These are phyloP conservation scores for Lophiotrema nucula DNA, from an alignment of 495 filamentous ascomycete genomes.

Conservation along the genomic window DNA sequence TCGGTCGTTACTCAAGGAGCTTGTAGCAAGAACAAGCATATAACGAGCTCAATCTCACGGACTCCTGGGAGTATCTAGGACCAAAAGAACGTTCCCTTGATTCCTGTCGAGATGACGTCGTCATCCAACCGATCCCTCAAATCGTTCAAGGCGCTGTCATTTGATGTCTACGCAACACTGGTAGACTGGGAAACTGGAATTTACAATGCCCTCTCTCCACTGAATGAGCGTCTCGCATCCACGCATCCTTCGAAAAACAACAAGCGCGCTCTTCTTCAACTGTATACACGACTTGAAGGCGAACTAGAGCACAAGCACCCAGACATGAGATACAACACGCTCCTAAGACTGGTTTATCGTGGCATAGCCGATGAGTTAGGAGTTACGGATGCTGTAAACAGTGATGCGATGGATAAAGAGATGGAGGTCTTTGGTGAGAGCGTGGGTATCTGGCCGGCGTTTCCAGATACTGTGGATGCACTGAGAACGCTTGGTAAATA, in stretches of 20 bases:
- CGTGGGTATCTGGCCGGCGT: conserved; percentile 28
- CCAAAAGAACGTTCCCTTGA: no score
- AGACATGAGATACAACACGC: conserved; percentile 8
- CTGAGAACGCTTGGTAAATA: conserved; percentile 20
- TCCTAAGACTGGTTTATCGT: conserved; percentile 11
- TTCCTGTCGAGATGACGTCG: no score
- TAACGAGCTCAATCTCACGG: no score
- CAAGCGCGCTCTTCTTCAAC: conserved; percentile 3
- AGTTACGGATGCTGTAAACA: neutral
- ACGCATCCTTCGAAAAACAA: conserved; percentile 1
- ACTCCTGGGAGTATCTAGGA: no score
- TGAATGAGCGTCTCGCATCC: no score
- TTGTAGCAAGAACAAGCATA: no score
- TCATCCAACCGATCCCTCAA: no score
- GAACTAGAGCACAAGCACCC: neutral
- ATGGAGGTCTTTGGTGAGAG: conserved; percentile 17
- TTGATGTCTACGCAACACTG: conserved; percentile 82
- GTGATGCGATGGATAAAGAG: conserved; percentile 9
- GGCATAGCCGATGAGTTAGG: conserved; percentile 8
- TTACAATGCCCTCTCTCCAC: conserved; percentile 34
- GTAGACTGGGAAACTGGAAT: conserved; percentile 68
- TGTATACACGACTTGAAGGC: neutral
- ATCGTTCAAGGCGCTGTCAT: conserved; percentile 56
- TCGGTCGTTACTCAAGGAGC: no score
- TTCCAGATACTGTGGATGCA: conserved; percentile 32